These are phyloP conservation scores for Sugiyamaella qingdaonensis DNA, from an alignment of 805 yeast species.

Conservation along the genomic window DNA sequence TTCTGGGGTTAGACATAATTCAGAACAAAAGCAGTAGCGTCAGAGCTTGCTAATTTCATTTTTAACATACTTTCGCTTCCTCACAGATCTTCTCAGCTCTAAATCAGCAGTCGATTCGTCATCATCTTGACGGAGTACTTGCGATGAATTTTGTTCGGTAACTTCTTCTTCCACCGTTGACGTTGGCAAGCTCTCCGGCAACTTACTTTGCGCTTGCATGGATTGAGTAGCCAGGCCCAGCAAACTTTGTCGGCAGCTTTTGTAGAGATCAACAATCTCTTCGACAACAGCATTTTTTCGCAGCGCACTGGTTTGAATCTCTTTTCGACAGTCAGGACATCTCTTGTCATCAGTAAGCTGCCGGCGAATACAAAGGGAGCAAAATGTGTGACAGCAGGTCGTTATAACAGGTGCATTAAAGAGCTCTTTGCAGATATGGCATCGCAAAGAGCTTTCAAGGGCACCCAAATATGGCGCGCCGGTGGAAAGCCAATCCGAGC, in stretches of 20 bases:
- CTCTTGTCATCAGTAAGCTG: slow-evolving; percentile 53
- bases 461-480: slow-evolving; percentile 51
- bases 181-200: background rate
- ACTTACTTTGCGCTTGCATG: too few relatives aligned
- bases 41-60: too few relatives aligned
- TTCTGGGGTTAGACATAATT: background rate
- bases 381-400: slow-evolving; percentile 83
- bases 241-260: slow-evolving; percentile 3
- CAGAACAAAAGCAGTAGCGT: background rate
- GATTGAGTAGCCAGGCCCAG: slow-evolving; percentile 12
- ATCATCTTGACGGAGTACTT: background rate
- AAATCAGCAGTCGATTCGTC: background rate
- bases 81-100: background rate
- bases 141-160: background rate
- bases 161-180: background rate
- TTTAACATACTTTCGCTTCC: slow-evolving; percentile 1
- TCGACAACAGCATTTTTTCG: slow-evolving; percentile 67
- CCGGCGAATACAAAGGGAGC: slow-evolving; percentile 80
- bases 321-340: slow-evolving; percentile 77
- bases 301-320: slow-evolving; percentile 64
- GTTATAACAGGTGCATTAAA: slow-evolving; percentile 76
- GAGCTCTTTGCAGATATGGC: slow-evolving; percentile 86
- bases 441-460: slow-evolving; percentile 68
- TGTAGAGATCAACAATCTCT: slow-evolving; percentile 49
- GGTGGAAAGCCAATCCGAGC: slow-evolving; percentile 64